Evolutionary conservation across 2,329 filamentous ascomycete species (phyloP), one percentile per base, ranked within the genome.

Genomic region (Fusarium kyushuense): DNA sequence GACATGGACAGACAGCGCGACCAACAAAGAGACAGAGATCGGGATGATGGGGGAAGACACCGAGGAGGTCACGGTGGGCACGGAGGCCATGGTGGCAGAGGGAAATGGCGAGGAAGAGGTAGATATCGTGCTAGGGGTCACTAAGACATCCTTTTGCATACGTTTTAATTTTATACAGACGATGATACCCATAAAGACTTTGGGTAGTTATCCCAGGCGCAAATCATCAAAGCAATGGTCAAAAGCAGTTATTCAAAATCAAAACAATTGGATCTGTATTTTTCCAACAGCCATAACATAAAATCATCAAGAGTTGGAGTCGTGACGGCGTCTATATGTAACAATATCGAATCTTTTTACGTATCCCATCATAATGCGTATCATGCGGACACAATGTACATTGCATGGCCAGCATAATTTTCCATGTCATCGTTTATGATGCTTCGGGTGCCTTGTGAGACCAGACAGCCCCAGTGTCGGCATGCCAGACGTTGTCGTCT

Each of bases 391-490:
- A 61, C 53, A 49, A 38, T 53, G 40, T 49, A 51, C 58, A 60
- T 58, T 41, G 51, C 46, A 58, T 51, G 59, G 46, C 42, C 51
- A 66, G 56, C 60, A 59, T 59, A 41, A 43, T 47, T 70, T 61
- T 61, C 47, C 40, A 29, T 36, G 36, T 36, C 54, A 36, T 63
- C 48, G 23, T 43, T 69, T 53, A 74, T 46, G 69, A 62, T 32
- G 71, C 61, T 21, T 65, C 75, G 17, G 72, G 63, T n/a, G 54
- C 42, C 32, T 78, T 70, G 16, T 74, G 70, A 32, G 72, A 79
- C 86, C 84, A 81, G 67, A 86, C 74, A 77, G 84, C 79, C 38
- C 84, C 75, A 13, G 80, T 70, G 43, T 82, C 73, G 72, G 81
- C 73, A 61, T 76, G 76, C 80, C 80, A 81, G 19, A 81, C 79